A percentile compares a stretch with the other conserved stretches of the same genome.
These are phyloP conservation scores for Globisporangium cylindrosporum DNA, from an alignment of 352 stramenopile genomes.

Conservation along the genomic window DNA sequence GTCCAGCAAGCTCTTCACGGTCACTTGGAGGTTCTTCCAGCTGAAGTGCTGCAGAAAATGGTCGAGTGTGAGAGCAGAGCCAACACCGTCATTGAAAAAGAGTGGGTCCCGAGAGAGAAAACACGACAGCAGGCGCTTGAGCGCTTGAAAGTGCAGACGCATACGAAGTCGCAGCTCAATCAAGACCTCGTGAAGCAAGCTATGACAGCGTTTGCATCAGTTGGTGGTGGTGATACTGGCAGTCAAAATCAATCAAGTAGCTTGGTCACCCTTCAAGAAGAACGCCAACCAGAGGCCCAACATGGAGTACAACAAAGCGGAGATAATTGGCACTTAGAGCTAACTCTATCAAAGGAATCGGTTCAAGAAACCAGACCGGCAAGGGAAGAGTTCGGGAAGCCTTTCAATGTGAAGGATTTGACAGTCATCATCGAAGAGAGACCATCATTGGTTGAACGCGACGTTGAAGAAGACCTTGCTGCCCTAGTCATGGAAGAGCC, in stretches of 20 bases:
- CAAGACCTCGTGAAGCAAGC: constrained; percentile 53
- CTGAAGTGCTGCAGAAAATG: constrained; percentile 56
- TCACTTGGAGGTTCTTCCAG: constrained; percentile 55
- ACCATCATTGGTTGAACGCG: background rate
- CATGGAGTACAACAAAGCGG: background rate
- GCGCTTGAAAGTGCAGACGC: constrained; percentile 28
- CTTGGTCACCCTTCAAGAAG: background rate
- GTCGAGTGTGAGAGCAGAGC: constrained; percentile 44
- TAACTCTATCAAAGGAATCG: background rate
- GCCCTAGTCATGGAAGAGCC: constrained; percentile 4
- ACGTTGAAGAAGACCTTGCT: background rate
- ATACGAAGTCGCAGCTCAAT: constrained; percentile 35
- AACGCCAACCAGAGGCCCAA: background rate
- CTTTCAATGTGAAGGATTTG: constrained; percentile 3
- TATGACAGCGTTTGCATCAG: constrained; percentile 27
- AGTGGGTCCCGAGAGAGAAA: constrained; percentile 62
- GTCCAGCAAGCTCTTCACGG: constrained; percentile 56
- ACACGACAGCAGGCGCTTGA: constrained; percentile 44
- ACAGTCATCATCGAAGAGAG: constrained; percentile 24
- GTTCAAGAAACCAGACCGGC: background rate
- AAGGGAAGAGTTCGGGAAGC: background rate
- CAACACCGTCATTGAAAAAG: constrained; percentile 42
- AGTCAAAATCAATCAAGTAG: background rate
- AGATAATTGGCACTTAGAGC: background rate
- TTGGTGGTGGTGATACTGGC: background rate